Evolutionary conservation across 768 basidiomycete species (phyloP), one percentile per base, ranked within the genome.

Genomic region (Rhizopogon vinicolor): DNA sequence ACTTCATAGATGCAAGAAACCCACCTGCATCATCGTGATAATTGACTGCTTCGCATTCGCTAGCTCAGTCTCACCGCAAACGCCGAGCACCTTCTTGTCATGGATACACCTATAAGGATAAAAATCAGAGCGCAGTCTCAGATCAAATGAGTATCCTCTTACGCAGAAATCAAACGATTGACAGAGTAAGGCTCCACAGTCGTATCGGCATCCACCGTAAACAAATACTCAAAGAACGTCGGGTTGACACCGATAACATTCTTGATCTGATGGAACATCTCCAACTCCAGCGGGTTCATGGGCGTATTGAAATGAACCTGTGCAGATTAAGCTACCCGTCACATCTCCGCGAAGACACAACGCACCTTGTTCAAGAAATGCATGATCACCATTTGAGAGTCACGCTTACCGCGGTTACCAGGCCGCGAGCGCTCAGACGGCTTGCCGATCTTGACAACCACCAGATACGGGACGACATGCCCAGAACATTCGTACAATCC

Each of bases 171-270:
- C 54, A 98, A 78, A 18, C 92, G 85, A 65, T 96, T 98, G 44
- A 95, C 75, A 2, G 93, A 92, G 60, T 87, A 74, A 22, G 91
- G 87, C 52, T 93, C 86, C 39, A 96, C 94, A 8, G 89, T 91
- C 1, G 97, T 99, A 79, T 97, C 93, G 59, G 94, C 93, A 72
- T 97, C 93, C 41, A 97, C 84, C 68, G 85, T 93, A 75, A 96
- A 89, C 58, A 94, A 61, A 64, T 95, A 98, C 72, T 98, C 97
- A 72, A 98, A 99, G 75, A 98, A 98, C 0, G 93, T 87, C 2
- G 96, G 97, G 72, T 99, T 97, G 65, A 99, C 93, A 71, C 97
- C 97, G 63, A 99, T 98, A 52, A 98, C 94, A 65, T 99, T 99
- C 82, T 98, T 93, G 80, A 98, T 94, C 72, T 99, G 97, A 69